These are phyloP conservation scores for Kwoniella bestiolae DNA, from an alignment of 768 basidiomycete species.

Conservation along the genomic window DNA sequence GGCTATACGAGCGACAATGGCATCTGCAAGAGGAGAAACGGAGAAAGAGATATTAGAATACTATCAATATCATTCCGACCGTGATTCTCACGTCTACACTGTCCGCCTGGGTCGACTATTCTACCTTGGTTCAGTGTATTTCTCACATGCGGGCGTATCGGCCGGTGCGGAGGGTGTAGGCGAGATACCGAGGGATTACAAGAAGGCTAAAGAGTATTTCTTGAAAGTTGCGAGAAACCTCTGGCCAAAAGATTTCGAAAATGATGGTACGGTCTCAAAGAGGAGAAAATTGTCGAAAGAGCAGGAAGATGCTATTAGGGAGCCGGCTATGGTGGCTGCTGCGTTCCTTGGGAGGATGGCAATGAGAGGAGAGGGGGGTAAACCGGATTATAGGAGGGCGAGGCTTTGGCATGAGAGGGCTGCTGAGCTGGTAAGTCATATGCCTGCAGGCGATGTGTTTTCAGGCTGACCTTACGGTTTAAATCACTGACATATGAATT, in stretches of 20 bases:
- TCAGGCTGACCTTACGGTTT: neutral
- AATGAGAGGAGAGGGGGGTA: constrained; percentile 87
- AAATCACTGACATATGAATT: neutral
- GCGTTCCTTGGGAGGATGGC: constrained; percentile 93
- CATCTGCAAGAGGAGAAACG: constrained; percentile 85
- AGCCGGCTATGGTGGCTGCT: constrained; percentile 77
- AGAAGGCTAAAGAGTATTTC: constrained; percentile 80
- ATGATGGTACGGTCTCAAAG: constrained; percentile 32
- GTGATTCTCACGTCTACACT: constrained; percentile 85
- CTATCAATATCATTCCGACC: constrained; percentile 94
- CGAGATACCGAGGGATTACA: constrained; percentile 78
- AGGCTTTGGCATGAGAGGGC: constrained; percentile 96
- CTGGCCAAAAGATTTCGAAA: constrained; percentile 66
- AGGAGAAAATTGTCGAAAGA: constrained; percentile 57
- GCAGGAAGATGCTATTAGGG: constrained; percentile 59
- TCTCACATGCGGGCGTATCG: constrained; percentile 74
- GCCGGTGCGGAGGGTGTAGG: constrained; percentile 93
- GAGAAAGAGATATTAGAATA: constrained; percentile 93
- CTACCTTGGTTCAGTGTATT: constrained; percentile 92
- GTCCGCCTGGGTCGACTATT: constrained; percentile 93
- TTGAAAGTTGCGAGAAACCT: constrained; percentile 76
- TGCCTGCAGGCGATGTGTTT: neutral
- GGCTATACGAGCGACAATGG: constrained; percentile 79
- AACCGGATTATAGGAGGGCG: constrained; percentile 72
- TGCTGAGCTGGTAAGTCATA: constrained; percentile 48